These are phyloP conservation scores for Tuber calosporum DNA, from an alignment of 495 filamentous ascomycete genomes.

Conservation along the genomic window DNA sequence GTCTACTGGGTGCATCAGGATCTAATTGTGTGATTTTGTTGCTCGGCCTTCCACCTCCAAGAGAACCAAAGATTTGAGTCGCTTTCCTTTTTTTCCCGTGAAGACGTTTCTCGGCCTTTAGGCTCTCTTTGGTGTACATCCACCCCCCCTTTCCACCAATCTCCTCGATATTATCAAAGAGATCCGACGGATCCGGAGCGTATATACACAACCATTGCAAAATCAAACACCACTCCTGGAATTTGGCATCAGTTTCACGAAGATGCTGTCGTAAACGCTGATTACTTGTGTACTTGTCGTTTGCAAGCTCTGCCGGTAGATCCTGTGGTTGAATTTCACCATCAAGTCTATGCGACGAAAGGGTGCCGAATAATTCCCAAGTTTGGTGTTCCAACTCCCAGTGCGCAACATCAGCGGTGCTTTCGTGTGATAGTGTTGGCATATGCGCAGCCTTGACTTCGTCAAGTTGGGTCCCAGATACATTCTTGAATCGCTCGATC, in stretches of 20 bases:
- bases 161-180: conserved; percentile 50
- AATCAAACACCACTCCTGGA: conserved; percentile 64
- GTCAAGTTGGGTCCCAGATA: conserved; percentile 41
- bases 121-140: conserved; percentile 80
- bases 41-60: conserved; percentile 49
- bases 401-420: conserved; percentile 25
- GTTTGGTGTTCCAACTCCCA: conserved; percentile 72
- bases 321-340: conserved; percentile 16
- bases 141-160: conserved; percentile 72
- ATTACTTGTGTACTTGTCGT: conserved; percentile 45
- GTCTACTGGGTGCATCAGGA: conserved; percentile 77
- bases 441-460: conserved; percentile 41
- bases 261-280: conserved; percentile 47
- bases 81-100: conserved; percentile 55
- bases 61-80: conserved; percentile 43
- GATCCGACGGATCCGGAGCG: conserved; percentile 62
- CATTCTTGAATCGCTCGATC: conserved; percentile 24
- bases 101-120: conserved; percentile 82
- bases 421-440: conserved; percentile 34
- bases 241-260: conserved; percentile 46
- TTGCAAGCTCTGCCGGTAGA: conserved; percentile 49
- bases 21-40: conserved; percentile 81
- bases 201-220: conserved; percentile 76
- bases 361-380: conserved; percentile 70
- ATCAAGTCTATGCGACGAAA: conserved; percentile 51